Conservation (phyloP, 768 basidiomycete genomes). For the Mycena rebaudengoi region DNA sequence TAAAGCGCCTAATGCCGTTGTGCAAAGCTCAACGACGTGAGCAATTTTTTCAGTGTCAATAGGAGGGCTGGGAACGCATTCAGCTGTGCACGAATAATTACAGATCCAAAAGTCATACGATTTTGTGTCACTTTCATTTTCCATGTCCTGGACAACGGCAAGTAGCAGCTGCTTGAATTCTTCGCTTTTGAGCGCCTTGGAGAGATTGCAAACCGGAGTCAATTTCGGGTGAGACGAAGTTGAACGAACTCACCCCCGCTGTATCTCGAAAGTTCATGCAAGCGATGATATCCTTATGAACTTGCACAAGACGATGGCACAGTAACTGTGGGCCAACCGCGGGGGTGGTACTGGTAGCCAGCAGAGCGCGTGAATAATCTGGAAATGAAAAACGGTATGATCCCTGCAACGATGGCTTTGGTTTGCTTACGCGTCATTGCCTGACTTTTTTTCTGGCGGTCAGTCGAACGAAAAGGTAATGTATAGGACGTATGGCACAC, state of each 20-base stretch:
- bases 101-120: conserved; percentile 1
- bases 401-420: not conserved
- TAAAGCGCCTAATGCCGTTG: too few species aligned
- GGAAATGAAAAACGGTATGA: not conserved
- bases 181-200: not conserved
- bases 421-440: not conserved
- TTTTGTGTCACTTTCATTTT: not conserved
- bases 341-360: not conserved
- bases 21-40: too few species aligned
- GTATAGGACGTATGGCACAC: not conserved
- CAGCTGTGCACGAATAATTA: not conserved
- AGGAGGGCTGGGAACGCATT: too few species aligned
- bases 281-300: not conserved
- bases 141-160: not conserved
- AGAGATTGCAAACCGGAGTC: not conserved
- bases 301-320: not conserved
- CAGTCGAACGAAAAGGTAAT: not conserved
- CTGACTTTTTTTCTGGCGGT: not conserved
- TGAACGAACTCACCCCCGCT: not conserved
- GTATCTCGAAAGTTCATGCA: not conserved
- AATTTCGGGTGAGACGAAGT: not conserved
- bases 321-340: not conserved
- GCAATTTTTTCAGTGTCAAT: not conserved
- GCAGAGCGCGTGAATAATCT: not conserved
- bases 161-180: not conserved